These are phyloP conservation scores for Helichrysum umbraculigerum DNA, from an alignment of 129 eudicot genomes.

Conservation along the genomic window DNA sequence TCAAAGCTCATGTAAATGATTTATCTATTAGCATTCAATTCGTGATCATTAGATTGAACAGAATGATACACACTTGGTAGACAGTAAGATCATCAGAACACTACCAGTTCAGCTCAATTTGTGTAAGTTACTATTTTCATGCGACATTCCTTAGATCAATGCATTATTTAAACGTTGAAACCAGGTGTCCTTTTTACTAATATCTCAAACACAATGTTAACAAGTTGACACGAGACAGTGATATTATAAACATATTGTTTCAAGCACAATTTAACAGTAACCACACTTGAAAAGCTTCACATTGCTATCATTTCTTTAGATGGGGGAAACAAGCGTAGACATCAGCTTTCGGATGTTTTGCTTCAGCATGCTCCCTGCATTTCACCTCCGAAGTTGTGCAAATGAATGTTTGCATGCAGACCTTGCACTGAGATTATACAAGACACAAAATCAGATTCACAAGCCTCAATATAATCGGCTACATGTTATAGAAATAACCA, in stretches of 20 bases:
- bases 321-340: constrained; percentile 63
- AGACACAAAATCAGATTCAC: neutral
- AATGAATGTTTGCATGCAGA: constrained; percentile 90
- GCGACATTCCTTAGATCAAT: neutral
- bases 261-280: constrained; percentile 29
- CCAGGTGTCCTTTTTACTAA: constrained; percentile 16
- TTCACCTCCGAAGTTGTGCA: constrained; percentile 95
- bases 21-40: neutral
- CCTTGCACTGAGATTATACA: constrained; percentile 63
- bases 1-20: neutral
- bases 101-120: neutral
- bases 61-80: neutral
- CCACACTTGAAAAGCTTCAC: constrained; percentile 20
- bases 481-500: neutral
- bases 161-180: constrained; percentile 3
- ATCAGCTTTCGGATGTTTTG: constrained; percentile 82
- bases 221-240: constrained; percentile 19
- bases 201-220: constrained; percentile 11
- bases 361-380: constrained; percentile 91
- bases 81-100: neutral
- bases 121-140: too few relatives aligned
- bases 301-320: constrained; percentile 52
- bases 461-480: neutral
- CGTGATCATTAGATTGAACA: neutral
- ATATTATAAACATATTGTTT: constrained; percentile 31